Evolutionary conservation across 2,329 filamentous ascomycete species (phyloP).

Genomic region (Fusarium acutatum): DNA sequence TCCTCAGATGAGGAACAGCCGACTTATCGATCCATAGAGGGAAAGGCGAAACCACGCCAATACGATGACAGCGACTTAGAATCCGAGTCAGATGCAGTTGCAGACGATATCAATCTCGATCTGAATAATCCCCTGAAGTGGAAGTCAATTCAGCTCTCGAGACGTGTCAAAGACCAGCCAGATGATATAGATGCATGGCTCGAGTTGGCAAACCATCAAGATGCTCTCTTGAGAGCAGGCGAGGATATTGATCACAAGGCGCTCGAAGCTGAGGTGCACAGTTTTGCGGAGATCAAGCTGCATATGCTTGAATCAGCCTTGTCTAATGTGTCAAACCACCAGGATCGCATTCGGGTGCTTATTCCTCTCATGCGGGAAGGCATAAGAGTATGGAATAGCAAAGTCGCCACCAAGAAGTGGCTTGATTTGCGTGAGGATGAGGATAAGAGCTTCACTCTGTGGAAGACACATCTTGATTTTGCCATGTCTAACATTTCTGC

Average conservation of each 20-base stretch:
- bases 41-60: constrained; percentile 63
- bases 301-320: constrained; percentile 83
- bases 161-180: constrained; percentile 71
- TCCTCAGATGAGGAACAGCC: constrained; percentile 59
- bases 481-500: constrained; percentile 72
- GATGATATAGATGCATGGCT: constrained; percentile 78
- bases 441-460: constrained; percentile 63
- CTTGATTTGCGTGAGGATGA: constrained; percentile 51
- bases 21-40: constrained; percentile 73
- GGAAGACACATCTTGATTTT: constrained; percentile 78
- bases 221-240: constrained; percentile 66
- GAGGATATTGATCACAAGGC: constrained; percentile 53
- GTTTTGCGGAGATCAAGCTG: constrained; percentile 81
- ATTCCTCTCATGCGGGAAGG: constrained; percentile 79
- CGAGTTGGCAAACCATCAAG: constrained; percentile 80
- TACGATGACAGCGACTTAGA: constrained; percentile 60
- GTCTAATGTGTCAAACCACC: constrained; percentile 56
- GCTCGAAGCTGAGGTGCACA: constrained; percentile 69
- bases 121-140: constrained; percentile 58
- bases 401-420: constrained; percentile 72
- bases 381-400: constrained; percentile 74
- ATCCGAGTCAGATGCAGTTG: constrained; percentile 56
- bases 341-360: constrained; percentile 68
- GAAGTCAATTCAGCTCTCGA: constrained; percentile 69
- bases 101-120: constrained; percentile 45